Base-by-base conservation (phyloP, 73 alveolate genomes). In the Paramecium bursaria region DNA sequence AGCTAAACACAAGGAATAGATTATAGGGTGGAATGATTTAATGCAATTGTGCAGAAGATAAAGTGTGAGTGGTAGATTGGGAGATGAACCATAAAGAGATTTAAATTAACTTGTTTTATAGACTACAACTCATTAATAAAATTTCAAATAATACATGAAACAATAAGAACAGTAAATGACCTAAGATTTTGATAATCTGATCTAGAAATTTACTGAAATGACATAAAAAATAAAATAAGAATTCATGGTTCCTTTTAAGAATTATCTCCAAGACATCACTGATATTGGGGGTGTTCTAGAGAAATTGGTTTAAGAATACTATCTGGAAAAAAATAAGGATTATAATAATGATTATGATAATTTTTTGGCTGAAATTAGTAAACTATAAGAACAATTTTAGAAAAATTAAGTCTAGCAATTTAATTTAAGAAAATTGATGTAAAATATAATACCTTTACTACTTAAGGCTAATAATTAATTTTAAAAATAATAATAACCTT, bases 51-150 rank as follows among this genome's bases (percentile, higher is more conserved):
- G 76, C 33, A 57, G 76, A 57, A 23, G 76, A 23, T 30, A 57
- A 57, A 57, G 76, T 57, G 76, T 57, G 2, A 30, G 51, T 23
- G 76, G 76, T 11, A 57, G 76, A 57, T 30, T 57, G 49, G 76
- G 76, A 27, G 76, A 57, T 31, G 76, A 57, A 7, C 76, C 76
- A 30, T 57, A 57, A 57, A 57, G 33, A 57, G 76, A 57, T 23
- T 30, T 57, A 6, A 57, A 57, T 57, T 7, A 57, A 57, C 27
- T 57, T 23, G 76, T 57, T 14, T 50, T 57, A 5, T 57, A 48
- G 1, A 57, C 76, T 4, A n/a, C 27, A 14, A 50, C 76, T 57
- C 76, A 57, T 57, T 17, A 57, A 30, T 48, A 48, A 0, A 57
- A 50, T 13, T 57, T 57, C 33, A 57, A 57, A 57, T n/a, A 48